Conservation (phyloP, 768 basidiomycete species). For the Suillus cothurnatus region DNA sequence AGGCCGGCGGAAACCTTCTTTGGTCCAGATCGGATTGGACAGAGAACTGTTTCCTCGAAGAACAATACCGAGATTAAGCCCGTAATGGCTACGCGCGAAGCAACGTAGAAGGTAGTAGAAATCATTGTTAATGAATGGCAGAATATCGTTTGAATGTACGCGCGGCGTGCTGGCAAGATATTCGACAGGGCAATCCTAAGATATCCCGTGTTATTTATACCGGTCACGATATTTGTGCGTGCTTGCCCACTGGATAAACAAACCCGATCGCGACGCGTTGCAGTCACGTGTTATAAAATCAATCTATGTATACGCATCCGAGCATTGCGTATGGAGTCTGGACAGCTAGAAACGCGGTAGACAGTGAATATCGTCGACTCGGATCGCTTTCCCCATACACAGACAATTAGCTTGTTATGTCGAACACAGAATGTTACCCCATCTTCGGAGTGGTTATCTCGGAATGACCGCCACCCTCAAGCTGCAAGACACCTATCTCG, state of each 20-base stretch:
- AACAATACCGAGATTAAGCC: neutral
- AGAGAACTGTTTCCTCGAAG: neutral
- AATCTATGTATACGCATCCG: neutral
- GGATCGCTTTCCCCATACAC: neutral
- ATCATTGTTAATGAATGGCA: neutral
- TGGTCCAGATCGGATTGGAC: neutral
- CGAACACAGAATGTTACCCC: neutral
- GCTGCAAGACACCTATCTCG: neutral
- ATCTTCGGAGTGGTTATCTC: neutral
- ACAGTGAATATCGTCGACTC: too few species aligned
- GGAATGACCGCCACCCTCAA: neutral
- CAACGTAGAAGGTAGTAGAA: neutral
- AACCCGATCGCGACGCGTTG: neutral
- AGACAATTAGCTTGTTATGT: neutral
- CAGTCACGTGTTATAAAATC: neutral
- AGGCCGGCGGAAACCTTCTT: neutral
- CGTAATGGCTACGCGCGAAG: neutral
- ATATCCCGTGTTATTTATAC: neutral
- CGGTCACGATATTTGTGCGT: neutral
- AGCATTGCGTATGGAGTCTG: neutral
- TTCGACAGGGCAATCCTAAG: neutral
- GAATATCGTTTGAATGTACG: neutral
- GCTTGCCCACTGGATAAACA: neutral
- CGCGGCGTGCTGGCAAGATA: neutral
- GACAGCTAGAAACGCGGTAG: neutral